Evolutionary conservation across 148 eudicot species (phyloP), one percentile per base, ranked within the genome.

Genomic region (Camellia granthamiana): DNA sequence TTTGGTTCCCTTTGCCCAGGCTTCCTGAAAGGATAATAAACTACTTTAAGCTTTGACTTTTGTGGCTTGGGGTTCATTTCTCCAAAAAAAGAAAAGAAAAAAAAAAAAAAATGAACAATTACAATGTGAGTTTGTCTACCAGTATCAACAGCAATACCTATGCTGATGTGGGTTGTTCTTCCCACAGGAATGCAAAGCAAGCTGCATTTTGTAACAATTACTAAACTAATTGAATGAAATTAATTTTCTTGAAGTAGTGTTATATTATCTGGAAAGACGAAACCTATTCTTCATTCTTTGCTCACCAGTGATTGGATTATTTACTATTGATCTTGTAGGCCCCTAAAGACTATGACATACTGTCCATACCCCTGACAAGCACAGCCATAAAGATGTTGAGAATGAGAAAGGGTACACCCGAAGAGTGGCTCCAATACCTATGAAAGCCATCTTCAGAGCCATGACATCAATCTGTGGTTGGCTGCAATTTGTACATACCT

Each of bases 341-440:
- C 19, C 98, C 97, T 5, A 95, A 91, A 78, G 97, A 93, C 77
- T 95, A 86, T 72, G 95, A 95, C 84, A 89, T 95, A 81, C 79
- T 93, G 54, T 92, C 98, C 61, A 91, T 95, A 86, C 98, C 98
- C 49, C 54, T 95, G 78, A 91, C 98, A 44, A 88, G 75, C 77
- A 80, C 86, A 6, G 86, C 97, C 43, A 30, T 93, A 86, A 88
- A 86, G 88, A 91, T 91, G 97, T 82, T 95, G 84, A 88, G 81
- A 86, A 77, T 72, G 77, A 81, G 88, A 79, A 91, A 91, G 55
- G 97, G 96, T 46, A 90, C 89, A 6, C 98, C 98, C 0, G 87
- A 89, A 38, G 96, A 95, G 82, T 95, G 98, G 98, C 92, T 67
- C 80, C 93, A 95, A 62, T 95, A 95, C 86, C 86, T 95, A 41